Evolutionary conservation across 2,329 filamentous ascomycete species (phyloP), one percentile per base, ranked within the genome.

Genomic region (Talaromyces sp.): DNA sequence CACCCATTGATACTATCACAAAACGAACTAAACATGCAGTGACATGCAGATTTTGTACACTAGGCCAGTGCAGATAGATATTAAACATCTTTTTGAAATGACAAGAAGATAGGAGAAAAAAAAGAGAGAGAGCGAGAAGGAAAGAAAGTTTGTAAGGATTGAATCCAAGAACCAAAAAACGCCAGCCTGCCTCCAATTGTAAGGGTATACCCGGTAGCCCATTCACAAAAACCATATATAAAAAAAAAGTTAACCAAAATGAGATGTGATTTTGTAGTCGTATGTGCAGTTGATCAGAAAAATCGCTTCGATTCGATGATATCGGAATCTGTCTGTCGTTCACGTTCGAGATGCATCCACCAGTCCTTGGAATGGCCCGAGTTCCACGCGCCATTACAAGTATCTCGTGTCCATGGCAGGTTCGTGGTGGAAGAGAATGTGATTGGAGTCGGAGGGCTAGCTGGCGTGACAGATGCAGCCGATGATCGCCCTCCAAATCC

Each of bases 331-430:
- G 66, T 65, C 12, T 72, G 71, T 38, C 74, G 73, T 61, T 77
- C 75, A 46, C 76, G 71, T 65, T 78, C 76, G 66, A 76, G 72
- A 61, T 78, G 76, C 60, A 72, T 75, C 76, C 76, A 78, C 76
- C 76, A 78, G 26, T 78, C 76, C 41, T 75, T 72, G 58, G 71
- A 74, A 62, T 77, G 74, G 19, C 67, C 65, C 50, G 71, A 70
- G 61, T 78, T 78, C 76, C 76, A 78, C 6, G 74, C 72, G 9
- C 76, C 76, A 46, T 74, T 77, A 61, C 76, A 78, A n/a, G 69
- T 72, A 57, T 78, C 76, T 59, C 72, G 72, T 19, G 73, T 70
- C 75, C 75, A 77, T 11, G 73, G 73, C 7, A 75, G 66, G 27
- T 66, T 65, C 2, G 65, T 62, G 7, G 64, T 64, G 7, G 69